Base-by-base conservation (phyloP, 1,139 yeast species). In the Geotrichum candidum region DNA sequence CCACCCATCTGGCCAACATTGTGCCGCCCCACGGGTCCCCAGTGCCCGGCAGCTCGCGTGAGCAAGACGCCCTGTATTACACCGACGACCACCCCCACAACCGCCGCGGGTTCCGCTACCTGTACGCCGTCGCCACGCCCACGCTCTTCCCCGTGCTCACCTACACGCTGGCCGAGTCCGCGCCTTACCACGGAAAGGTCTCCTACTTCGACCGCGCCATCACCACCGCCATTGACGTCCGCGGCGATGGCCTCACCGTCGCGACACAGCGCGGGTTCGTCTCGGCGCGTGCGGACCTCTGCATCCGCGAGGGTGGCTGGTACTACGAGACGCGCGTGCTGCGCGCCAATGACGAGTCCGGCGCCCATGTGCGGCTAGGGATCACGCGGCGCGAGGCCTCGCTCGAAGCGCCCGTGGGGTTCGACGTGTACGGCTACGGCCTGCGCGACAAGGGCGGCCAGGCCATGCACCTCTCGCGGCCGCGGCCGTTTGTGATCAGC, bases 391-490 rank as follows among this genome's bases (percentile, higher is more conserved):
- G 90, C 66, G 99, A 94, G 70, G 96, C 97, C 1, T 84, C 91
- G 60, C 75, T 92, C 57, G 97, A 94, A 67, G 96, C 96, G 0
- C 99, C 99, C 0, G 94, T 92, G 10, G 99, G 99, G 3, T 90
- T 84, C 70, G 98, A 94, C 73, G 95, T 92, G 0, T 94, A 91
- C 74, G 94, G 97, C 0, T 94, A 95, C 73, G 97, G 97, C 0
- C 71, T 94, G 11, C 78, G 98, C 64, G 98, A 92, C 74, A 81
- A 82, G 46, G 80, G 81, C n/a, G 96, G 98, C 1, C 88, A 89
- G 65, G 83, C 83, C 51, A 80, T 94, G 54, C 96, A 94, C 65
- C 74, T 88, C 54, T 86, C 94, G 65, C 79, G 95, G 57, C 90
- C 92, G 0, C 74, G 76, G 54, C 79, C 78, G 27, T 82, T 84